Conservation (phyloP, 495 filamentous ascomycete genomes). For the Daldinia vernicosa region DNA sequence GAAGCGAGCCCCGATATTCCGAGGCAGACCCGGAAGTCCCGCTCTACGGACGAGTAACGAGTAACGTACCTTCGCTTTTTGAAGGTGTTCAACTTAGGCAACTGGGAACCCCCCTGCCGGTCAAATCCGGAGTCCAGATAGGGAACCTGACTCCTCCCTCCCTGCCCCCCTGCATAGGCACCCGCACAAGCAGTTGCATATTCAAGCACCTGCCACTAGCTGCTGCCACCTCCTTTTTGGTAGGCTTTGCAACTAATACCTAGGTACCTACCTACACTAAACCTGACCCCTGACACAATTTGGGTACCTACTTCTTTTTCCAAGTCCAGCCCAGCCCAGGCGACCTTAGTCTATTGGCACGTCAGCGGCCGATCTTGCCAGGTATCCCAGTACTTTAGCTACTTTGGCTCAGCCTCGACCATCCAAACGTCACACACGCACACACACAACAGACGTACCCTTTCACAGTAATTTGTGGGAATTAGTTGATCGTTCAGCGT, state of each 20-base stretch:
- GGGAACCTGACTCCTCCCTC: slow-evolving; percentile 5
- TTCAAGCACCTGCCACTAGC: slow-evolving; percentile 33
- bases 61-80: slow-evolving; percentile 14
- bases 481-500: slow-evolving; percentile 30
- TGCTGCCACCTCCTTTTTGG: slow-evolving; percentile 31
- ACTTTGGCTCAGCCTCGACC: slow-evolving; percentile 45
- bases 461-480: slow-evolving; percentile 31
- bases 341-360: slow-evolving; percentile 28
- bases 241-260: slow-evolving; percentile 4
- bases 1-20: slow-evolving; percentile 31
- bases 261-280: too few species aligned
- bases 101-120: slow-evolving; percentile 23
- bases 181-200: slow-evolving; percentile 32
- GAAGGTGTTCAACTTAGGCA: neutral
- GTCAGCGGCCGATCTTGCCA: slow-evolving; percentile 46
- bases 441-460: slow-evolving; percentile 42
- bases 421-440: slow-evolving; percentile 46
- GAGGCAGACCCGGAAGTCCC: slow-evolving; percentile 35
- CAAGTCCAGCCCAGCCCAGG: slow-evolving; percentile 39
- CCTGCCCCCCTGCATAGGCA: slow-evolving; percentile 39
- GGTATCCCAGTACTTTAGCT: slow-evolving; percentile 25
- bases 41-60: slow-evolving; percentile 27
- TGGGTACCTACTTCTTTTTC: slow-evolving; percentile 12
- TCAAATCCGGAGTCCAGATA: slow-evolving; percentile 24
- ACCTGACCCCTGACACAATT: slow-evolving; percentile 25